phyloP scores from a whole-genome alignment of 306 rosid species.

The Sechiopsis laciniata region DNA sequence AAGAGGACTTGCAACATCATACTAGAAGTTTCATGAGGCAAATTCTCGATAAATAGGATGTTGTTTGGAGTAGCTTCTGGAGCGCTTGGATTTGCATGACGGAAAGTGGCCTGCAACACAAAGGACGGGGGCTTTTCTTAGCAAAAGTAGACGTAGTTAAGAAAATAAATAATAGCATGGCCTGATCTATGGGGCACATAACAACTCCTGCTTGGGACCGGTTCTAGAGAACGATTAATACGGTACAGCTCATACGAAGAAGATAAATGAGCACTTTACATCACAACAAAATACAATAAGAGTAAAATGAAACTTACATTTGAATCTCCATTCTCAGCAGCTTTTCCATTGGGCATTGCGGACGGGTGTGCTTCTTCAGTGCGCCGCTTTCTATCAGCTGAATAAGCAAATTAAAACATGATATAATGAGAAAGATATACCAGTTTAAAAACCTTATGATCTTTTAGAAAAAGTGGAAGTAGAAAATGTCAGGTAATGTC shows the following conservation, averaged over 20 bases:
- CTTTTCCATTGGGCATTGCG: conserved; percentile 51
- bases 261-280: neutral
- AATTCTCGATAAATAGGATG: conserved; percentile 85
- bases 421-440: neutral
- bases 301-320: conserved; percentile 40
- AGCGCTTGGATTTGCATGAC: conserved; percentile 49
- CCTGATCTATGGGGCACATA: conserved; percentile 4
- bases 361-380: conserved; percentile 59
- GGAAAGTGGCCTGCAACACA: conserved; percentile 54
- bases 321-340: conserved; percentile 64
- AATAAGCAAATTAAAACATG: neutral
- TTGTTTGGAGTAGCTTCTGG: conserved; percentile 83
- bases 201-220: neutral
- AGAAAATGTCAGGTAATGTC: conserved; percentile 1
- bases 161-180: neutral
- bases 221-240: neutral
- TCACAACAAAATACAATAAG: neutral
- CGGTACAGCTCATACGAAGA: neutral
- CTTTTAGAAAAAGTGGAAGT: neutral
- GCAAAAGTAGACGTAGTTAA: neutral
- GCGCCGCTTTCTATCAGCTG: conserved; percentile 80
- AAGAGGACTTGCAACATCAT: conserved; percentile 91
- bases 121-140: neutral
- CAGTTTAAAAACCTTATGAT: neutral
- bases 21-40: conserved; percentile 80